Evolutionary conservation across 768 basidiomycete species (phyloP), one percentile per base, ranked within the genome.

Genomic region (Tylopilus felleus): DNA sequence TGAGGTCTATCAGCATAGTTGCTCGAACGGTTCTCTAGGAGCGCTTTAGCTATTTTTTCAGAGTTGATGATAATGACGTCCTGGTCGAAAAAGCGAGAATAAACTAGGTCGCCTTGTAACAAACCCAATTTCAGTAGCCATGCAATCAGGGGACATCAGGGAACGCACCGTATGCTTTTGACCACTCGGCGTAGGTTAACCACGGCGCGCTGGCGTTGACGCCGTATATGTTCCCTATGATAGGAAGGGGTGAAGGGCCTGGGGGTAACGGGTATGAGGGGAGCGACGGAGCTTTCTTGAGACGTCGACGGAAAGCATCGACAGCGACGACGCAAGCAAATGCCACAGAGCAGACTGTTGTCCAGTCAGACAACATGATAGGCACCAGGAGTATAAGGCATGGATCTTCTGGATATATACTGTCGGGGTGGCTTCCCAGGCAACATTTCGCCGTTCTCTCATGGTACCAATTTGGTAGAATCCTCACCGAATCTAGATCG

Each of bases 1-100:
- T 28, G 21, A 8, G 61, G 58, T 48, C 64, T 48, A 39, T 56
- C 61, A 5, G 64, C 45, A 49, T 65, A 65, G 8, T 57, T 65
- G 3, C 36, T 43, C 12, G 64, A 65, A 31, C 55, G 61, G 27
- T 58, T 44, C 35, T 66, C 59, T 10, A 63, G 38, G 19, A 60
- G 52, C n/a, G 49, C 53, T 33, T 51, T 52, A 3, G 56, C 54
- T 8, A 49, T n/a, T 27, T 51, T 63, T 13, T 52, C 51, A 14
- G 58, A 57, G 35, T 53, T 60, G 33, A 60, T 57, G n/a, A 57
- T 54, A 38, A 56, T 53, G 13, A 54, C 49, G 12, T 52, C 47
- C 35, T 60, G 49, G 38, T 46, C 8, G 21, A 63, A 63, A 23
- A 59, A 9, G 21, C 53, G 55, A 38, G 49, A 45, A 38, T 58